phyloP scores from a whole-genome alignment of 164 flowering plant genomes.

The Magnolia officinalis region DNA sequence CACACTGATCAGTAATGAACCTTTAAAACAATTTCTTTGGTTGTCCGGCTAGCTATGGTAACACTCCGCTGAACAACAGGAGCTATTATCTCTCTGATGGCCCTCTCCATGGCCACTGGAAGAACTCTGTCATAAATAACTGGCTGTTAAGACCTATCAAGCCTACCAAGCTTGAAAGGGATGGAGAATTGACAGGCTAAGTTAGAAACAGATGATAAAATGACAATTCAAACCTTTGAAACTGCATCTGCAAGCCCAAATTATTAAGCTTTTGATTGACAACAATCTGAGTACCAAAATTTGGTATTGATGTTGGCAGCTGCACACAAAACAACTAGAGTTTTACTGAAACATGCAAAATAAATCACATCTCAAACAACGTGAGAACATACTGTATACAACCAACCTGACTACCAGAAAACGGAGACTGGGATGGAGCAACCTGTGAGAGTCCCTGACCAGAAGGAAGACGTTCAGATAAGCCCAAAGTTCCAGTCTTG shows the following conservation, averaged over 20 bases:
- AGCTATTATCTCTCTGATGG: constrained; percentile 77
- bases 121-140: constrained; percentile 56
- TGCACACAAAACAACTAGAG: constrained; percentile 27
- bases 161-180: neutral
- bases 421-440: constrained; percentile 56
- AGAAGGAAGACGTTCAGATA: constrained; percentile 77
- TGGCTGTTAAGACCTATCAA: neutral
- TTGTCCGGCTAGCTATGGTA: constrained; percentile 84
- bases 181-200: neutral
- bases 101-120: constrained; percentile 88
- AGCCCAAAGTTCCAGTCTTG: constrained; percentile 60
- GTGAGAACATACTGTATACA: neutral
- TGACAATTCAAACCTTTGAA: constrained; percentile 65
- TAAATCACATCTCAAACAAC: neutral
- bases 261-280: constrained; percentile 66
- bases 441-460: constrained; percentile 67
- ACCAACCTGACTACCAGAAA: constrained; percentile 65
- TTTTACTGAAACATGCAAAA: constrained; percentile 3
- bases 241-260: constrained; percentile 66
- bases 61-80: constrained; percentile 90
- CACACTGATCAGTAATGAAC: constrained; percentile 26
- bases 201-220: neutral
- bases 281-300: constrained; percentile 68
- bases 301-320: constrained; percentile 69
- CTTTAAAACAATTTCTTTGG: constrained; percentile 93